phyloP scores from a whole-genome alignment of 768 basidiomycete species.

The Suillus sp. region DNA sequence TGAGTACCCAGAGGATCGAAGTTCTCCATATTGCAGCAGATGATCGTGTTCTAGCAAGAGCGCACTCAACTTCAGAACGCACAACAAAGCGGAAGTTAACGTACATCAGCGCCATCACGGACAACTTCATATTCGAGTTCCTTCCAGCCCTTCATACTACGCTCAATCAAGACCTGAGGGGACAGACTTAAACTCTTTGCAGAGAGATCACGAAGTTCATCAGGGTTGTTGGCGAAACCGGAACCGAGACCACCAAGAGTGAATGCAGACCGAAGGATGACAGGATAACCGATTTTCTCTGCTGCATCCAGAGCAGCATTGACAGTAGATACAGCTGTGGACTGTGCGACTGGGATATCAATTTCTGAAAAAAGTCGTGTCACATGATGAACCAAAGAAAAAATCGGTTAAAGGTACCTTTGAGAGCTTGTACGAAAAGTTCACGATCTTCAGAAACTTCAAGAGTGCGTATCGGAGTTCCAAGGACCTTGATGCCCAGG shows the following conservation, averaged over 20 bases:
- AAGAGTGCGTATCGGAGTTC: slow-evolving; percentile 92
- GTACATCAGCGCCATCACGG: slow-evolving; percentile 92
- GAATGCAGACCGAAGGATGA: slow-evolving; percentile 95
- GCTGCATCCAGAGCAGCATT: slow-evolving; percentile 92
- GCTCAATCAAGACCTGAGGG: slow-evolving; percentile 96
- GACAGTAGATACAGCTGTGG: slow-evolving; percentile 95
- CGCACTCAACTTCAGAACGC: slow-evolving; percentile 19
- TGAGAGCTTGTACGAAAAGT: slow-evolving; percentile 93
- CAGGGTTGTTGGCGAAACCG: slow-evolving; percentile 93
- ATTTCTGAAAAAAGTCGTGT: slow-evolving; percentile 65
- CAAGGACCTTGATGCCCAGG: slow-evolving; percentile 89
- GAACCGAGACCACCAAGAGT: slow-evolving; percentile 98
- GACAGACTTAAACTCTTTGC: slow-evolving; percentile 89
- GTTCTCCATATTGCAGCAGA: slow-evolving; percentile 99
- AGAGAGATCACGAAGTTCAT: slow-evolving; percentile 92
- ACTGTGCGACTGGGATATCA: slow-evolving; percentile 93
- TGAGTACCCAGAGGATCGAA: slow-evolving; percentile 99
- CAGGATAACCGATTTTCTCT: slow-evolving; percentile 91
- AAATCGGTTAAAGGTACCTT: slow-evolving; percentile 53
- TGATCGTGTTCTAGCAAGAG: slow-evolving; percentile 84
- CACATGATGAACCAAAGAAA: slow-evolving; percentile 4
- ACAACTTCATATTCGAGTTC: slow-evolving; percentile 99
- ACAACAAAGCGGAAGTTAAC: slow-evolving; percentile 34
- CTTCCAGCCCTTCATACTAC: slow-evolving; percentile 99
- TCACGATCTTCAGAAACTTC: slow-evolving; percentile 98